Conservation (phyloP, 129 eudicot genomes). For the sunflower (Helianthus annuus) region HanXRQr2.0-SUNRISE NC_035442.2:85953465-85953964, state of each 20-base stretch:
- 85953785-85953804: constrained; percentile 23
- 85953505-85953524: constrained; percentile 33
- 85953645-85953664: constrained; percentile 14
- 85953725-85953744: not conserved
- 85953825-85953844: constrained; percentile 25
- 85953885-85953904: constrained; percentile 7
- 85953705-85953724: not conserved
- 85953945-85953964: constrained; percentile 32
- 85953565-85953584: constrained; percentile 27
- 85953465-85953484: not conserved
- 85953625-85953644: constrained; percentile 25
- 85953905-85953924: constrained; percentile 28
- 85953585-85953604: constrained; percentile 15
- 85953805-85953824: constrained; percentile 26
- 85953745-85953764: not conserved
- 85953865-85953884: constrained; percentile 14
- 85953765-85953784: constrained; percentile 10
- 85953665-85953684: constrained; percentile 6
- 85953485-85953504: constrained; percentile 21
- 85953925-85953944: not conserved
- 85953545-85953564: constrained; percentile 26
- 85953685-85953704: constrained; percentile 15
- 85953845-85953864: constrained; percentile 20
- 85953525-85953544: constrained; percentile 30
- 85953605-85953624: constrained; percentile 13